Evolutionary conservation across 805 yeast genomes (phyloP).

Genomic region (Metschnikowia lochheadii): DNA sequence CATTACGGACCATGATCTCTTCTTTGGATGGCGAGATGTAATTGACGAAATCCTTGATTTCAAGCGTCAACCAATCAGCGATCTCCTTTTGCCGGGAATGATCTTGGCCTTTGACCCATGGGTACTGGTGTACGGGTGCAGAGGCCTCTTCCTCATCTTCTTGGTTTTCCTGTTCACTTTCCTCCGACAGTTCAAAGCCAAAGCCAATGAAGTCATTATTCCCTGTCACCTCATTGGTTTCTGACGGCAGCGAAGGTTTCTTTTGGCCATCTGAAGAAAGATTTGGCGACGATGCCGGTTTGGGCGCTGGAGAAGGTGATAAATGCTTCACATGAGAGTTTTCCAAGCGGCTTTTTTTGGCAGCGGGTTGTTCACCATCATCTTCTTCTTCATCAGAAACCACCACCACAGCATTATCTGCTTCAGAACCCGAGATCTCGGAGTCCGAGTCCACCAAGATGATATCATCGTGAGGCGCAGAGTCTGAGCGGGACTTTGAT

Average conservation of each 20-base stretch:
- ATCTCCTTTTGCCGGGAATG: conserved; percentile 74
- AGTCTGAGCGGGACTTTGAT: neutral
- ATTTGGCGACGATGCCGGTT: neutral
- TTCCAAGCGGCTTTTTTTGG: conserved; percentile 5
- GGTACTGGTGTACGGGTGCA: conserved; percentile 30
- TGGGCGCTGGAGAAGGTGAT: neutral
- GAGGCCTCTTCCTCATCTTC: conserved; percentile 8
- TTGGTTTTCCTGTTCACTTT: conserved; percentile 4
- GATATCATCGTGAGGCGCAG: conserved; percentile 4
- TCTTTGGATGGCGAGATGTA: conserved; percentile 80
- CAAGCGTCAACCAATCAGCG: conserved; percentile 82
- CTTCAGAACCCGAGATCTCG: conserved; percentile 11
- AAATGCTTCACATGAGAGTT: neutral
- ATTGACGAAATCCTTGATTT: conserved; percentile 76
- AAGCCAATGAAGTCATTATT: conserved; percentile 55
- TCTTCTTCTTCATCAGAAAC: conserved; percentile 22
- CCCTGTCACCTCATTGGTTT: conserved; percentile 35
- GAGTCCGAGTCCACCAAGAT: conserved; percentile 6
- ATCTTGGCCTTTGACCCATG: conserved; percentile 78
- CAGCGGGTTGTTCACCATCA: conserved; percentile 11
- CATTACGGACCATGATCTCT: conserved; percentile 67
- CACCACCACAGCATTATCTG: conserved; percentile 30
- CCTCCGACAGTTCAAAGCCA: conserved; percentile 46
- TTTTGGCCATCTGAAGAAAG: too few relatives aligned
- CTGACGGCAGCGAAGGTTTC: neutral